These are phyloP conservation scores for Fusarium pininemorale DNA, from an alignment of 2,329 filamentous ascomycete species.

Conservation along the genomic window DNA sequence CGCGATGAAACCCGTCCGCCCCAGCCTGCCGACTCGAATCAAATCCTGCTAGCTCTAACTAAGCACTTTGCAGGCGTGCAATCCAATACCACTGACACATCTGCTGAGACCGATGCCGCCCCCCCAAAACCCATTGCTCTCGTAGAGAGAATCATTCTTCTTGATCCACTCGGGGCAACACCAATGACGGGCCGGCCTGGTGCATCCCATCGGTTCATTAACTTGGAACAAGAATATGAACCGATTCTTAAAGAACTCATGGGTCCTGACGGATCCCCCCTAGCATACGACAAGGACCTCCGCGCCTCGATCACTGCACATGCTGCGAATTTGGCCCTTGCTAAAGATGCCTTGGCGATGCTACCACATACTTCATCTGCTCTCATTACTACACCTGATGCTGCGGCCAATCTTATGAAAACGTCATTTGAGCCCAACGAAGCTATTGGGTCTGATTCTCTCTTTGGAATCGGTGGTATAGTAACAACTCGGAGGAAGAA, in stretches of 20 bases:
- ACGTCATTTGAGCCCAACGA: constrained; percentile 49
- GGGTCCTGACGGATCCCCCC: constrained; percentile 41
- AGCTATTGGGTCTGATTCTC: constrained; percentile 58
- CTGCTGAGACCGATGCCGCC: constrained; percentile 45
- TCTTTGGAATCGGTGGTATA: constrained; percentile 58
- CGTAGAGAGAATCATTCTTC: constrained; percentile 85
- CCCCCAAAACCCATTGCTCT: constrained; percentile 62
- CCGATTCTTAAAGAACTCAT: constrained; percentile 71
- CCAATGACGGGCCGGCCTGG: constrained; percentile 64
- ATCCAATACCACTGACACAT: constrained; percentile 40
- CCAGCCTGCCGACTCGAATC: constrained; percentile 57
- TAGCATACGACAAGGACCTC: constrained; percentile 45
- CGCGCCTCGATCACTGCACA: constrained; percentile 55
- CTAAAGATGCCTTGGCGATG: constrained; percentile 74
- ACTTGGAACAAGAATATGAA: constrained; percentile 88
- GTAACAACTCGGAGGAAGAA: constrained; percentile 64
- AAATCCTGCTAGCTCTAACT: constrained; percentile 80
- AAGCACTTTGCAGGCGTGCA: constrained; percentile 77
- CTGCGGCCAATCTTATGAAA: constrained; percentile 68
- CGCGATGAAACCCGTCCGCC: constrained; percentile 52
- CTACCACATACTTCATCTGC: constrained; percentile 87
- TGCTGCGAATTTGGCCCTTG: constrained; percentile 76
- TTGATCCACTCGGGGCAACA: constrained; percentile 88
- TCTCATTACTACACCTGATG: constrained; percentile 85
- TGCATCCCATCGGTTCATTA: constrained; percentile 73